Percentiles rank a stretch among this genome's conserved stretches.
Evolutionary conservation across 768 basidiomycete genomes (phyloP).

Genomic region (Leccinum olivaceopallidum): DNA sequence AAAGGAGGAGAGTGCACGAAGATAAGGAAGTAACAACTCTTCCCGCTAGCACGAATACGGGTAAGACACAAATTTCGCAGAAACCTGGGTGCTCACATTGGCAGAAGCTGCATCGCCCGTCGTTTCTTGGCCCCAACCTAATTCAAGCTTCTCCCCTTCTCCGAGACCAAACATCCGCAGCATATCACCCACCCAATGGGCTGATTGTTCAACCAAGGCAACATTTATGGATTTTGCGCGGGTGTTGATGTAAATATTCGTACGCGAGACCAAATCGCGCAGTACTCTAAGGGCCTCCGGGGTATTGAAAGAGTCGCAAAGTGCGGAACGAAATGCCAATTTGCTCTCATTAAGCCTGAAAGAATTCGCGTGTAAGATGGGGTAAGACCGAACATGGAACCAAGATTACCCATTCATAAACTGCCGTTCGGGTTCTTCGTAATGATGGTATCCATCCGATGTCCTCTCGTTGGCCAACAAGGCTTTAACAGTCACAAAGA

Average conservation of each 20-base stretch:
- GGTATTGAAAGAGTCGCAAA: conserved; percentile 98
- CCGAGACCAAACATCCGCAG: conserved; percentile 79
- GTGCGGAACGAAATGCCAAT: conserved; percentile 74
- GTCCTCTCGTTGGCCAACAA: conserved; percentile 51
- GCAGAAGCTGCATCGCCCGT: conserved; percentile 36
- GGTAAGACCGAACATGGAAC: conserved; percentile 1
- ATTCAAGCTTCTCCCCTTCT: conserved; percentile 60
- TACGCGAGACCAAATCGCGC: conserved; percentile 77
- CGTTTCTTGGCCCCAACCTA: conserved; percentile 85
- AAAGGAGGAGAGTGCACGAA: conserved; percentile 83
- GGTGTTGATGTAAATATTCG: conserved; percentile 85
- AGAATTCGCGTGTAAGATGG: conserved; percentile 12
- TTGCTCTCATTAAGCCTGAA: conserved; percentile 75
- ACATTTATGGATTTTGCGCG: conserved; percentile 61
- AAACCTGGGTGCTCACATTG: conserved; percentile 42
- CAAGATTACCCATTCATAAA: conserved; percentile 59
- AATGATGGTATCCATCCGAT: conserved; percentile 65
- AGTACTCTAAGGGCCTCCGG: conserved; percentile 76
- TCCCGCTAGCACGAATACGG: conserved; percentile 60
- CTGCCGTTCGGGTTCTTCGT: conserved; percentile 65
- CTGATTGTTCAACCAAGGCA: conserved; percentile 59
- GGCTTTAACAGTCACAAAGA: conserved; percentile 88
- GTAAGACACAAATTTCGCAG: conserved; percentile 2
- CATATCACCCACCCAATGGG: conserved; percentile 72
- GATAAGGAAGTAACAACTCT: conserved; percentile 84